Evolutionary conservation across 208 protist genomes (phyloP).

Genomic region (Trypanosoma theileri): DNA sequence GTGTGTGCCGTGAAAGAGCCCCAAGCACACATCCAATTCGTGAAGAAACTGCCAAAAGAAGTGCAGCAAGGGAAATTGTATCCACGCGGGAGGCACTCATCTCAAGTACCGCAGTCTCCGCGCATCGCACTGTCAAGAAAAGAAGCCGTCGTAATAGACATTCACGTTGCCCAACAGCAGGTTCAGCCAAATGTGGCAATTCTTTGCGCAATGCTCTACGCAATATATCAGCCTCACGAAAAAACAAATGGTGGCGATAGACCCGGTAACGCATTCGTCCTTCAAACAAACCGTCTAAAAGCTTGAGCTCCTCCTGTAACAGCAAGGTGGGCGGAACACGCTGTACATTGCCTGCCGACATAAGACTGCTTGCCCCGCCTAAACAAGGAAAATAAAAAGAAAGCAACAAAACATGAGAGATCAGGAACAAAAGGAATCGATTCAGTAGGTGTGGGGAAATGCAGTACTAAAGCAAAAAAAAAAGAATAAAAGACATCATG

Average conservation of each 20-base stretch:
- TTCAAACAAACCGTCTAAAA: constrained; percentile 13
- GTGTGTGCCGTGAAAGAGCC: neutral
- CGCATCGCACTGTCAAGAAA: constrained; percentile 26
- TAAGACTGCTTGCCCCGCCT: neutral
- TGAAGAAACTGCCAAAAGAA: constrained; percentile 35
- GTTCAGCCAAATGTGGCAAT: constrained; percentile 11
- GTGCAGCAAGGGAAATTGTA: constrained; percentile 44
- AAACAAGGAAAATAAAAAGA: too few relatives aligned
- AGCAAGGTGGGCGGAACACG: constrained; percentile 13
- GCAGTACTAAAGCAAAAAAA: too few relatives aligned
- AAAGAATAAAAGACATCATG: neutral
- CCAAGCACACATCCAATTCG: constrained; percentile 49
- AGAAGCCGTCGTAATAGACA: constrained; percentile 9
- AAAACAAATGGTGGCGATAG: constrained; percentile 62
- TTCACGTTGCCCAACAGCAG: neutral
- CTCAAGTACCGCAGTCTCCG: constrained; percentile 50
- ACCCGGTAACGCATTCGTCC: constrained; percentile 29
- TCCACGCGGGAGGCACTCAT: constrained; percentile 55
- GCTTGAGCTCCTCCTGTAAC: constrained; percentile 18
- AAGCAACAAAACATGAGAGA: too few relatives aligned
- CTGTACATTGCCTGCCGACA: neutral
- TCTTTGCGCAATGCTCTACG: constrained; percentile 11
- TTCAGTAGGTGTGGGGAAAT: neutral
- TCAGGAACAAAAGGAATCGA: neutral
- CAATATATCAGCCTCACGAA: constrained; percentile 24